Evolutionary conservation across 2,329 filamentous ascomycete genomes (phyloP).

Genomic region (Diaporthe aspalathi): DNA sequence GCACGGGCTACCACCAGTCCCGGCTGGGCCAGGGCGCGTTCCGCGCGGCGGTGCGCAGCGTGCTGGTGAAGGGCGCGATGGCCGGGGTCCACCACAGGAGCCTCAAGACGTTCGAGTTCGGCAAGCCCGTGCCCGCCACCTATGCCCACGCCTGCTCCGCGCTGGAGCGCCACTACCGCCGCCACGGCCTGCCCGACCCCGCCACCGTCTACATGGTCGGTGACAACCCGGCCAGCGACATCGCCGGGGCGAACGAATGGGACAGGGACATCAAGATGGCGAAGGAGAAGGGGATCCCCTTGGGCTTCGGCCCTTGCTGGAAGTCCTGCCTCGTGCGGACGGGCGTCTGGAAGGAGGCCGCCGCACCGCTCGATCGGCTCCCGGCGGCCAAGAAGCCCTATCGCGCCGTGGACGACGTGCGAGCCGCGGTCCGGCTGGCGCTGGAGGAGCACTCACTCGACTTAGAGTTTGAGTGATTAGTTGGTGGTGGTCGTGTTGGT

Average conservation of each 20-base stretch:
- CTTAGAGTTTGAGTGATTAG: conserved; percentile 40
- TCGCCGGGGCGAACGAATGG: conserved; percentile 85
- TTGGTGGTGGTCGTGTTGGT: no score
- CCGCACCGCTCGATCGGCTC: not conserved
- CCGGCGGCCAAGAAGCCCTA: not conserved
- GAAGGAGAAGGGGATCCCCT: conserved; percentile 49
- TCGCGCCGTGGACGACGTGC: conserved; percentile 75
- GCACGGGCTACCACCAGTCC: conserved; percentile 84
- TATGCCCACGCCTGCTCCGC: conserved; percentile 87
- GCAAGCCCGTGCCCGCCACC: conserved; percentile 83
- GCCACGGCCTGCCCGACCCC: conserved; percentile 51
- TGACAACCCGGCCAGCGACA: conserved; percentile 90
- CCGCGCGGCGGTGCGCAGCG: conserved; percentile 75
- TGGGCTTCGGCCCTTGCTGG: conserved; percentile 67
- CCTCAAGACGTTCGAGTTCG: conserved; percentile 57
- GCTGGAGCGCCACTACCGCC: conserved; percentile 64
- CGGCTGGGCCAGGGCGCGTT: conserved; percentile 94
- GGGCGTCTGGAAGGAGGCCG: conserved; percentile 72
- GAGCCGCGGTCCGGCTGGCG: conserved; percentile 81
- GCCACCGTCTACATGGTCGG: conserved; percentile 93
- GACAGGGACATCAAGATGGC: conserved; percentile 53
- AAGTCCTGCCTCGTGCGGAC: conserved; percentile 81
- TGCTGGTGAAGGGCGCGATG: conserved; percentile 54
- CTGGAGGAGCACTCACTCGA: conserved; percentile 65
- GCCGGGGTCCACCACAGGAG: conserved; percentile 64